Evolutionary conservation across 768 basidiomycete genomes (phyloP).

Genomic region (Myochromella boudieri): DNA sequence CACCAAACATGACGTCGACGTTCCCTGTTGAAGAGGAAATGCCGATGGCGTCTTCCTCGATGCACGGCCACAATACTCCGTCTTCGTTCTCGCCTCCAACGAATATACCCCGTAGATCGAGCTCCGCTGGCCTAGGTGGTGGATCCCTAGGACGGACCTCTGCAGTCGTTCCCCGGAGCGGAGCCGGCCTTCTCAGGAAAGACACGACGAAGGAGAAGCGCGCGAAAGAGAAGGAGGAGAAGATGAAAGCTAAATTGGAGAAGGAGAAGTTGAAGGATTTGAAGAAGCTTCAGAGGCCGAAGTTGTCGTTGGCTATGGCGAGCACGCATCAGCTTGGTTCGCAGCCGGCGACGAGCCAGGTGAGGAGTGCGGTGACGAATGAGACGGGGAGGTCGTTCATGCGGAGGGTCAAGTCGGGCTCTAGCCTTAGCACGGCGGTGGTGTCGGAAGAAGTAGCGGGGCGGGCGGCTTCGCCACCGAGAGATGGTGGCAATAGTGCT

Average conservation of each 20-base stretch:
- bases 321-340: slow-evolving; percentile 12
- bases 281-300: slow-evolving; percentile 23
- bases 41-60: not conserved
- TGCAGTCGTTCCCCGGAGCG: slow-evolving; percentile 18
- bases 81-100: not conserved
- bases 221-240: slow-evolving; percentile 24
- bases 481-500: slow-evolving; percentile 1
- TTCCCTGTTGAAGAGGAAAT: slow-evolving; percentile 3
- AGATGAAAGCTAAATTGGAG: slow-evolving; percentile 14
- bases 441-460: slow-evolving; percentile 3
- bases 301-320: slow-evolving; percentile 28
- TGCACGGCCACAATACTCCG: not conserved
- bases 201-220: slow-evolving; percentile 17
- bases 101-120: slow-evolving; percentile 16
- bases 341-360: slow-evolving; percentile 10
- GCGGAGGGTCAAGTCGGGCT: slow-evolving; percentile 32
- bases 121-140: slow-evolving; percentile 16
- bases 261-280: slow-evolving; percentile 8
- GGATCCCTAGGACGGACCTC: slow-evolving; percentile 20
- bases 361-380: slow-evolving; percentile 10
- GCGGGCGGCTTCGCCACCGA: slow-evolving; percentile 5
- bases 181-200: slow-evolving; percentile 13
- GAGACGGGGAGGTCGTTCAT: slow-evolving; percentile 22
- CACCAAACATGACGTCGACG: not conserved
- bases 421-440: slow-evolving; percentile 23